Evolutionary conservation across 2,329 filamentous ascomycete genomes (phyloP).

Genomic region (Lachnellula occidentalis): DNA sequence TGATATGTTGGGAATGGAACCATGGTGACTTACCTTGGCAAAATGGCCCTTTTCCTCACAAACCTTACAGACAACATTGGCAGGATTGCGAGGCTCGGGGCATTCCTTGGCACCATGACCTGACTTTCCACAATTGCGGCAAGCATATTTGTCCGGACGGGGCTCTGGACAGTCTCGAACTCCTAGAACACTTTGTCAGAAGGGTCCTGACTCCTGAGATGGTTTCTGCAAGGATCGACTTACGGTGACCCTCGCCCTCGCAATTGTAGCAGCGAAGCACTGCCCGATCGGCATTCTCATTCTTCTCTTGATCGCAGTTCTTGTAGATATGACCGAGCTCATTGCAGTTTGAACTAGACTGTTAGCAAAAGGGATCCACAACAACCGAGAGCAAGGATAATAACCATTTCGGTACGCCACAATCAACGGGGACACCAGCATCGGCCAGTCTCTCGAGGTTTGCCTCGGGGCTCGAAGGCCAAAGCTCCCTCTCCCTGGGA

Average conservation of each 20-base stretch:
- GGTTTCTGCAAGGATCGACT: not conserved
- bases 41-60: constrained; percentile 49
- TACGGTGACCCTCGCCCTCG: constrained; percentile 54
- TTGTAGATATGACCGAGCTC: constrained; percentile 53
- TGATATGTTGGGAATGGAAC: constrained; percentile 24
- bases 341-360: constrained; percentile 43
- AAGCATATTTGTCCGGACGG: constrained; percentile 58
- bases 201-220: not conserved
- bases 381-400: not conserved
- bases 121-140: constrained; percentile 57
- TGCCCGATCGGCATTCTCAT: constrained; percentile 40
- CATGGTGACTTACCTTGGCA: constrained; percentile 58
- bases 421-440: constrained; percentile 58
- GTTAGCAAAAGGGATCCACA: not conserved
- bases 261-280: constrained; percentile 62
- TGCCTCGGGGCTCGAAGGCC: constrained; percentile 54
- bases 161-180: constrained; percentile 59
- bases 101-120: constrained; percentile 32
- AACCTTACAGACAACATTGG: constrained; percentile 33
- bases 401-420: constrained; percentile 51
- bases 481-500: constrained; percentile 52
- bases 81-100: constrained; percentile 49
- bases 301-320: constrained; percentile 53
- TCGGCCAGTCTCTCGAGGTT: constrained; percentile 60
- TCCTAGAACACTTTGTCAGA: not conserved